Percentiles rank a stretch among this genome's conserved stretches.
These are phyloP conservation scores for Astraeus odoratus DNA, from an alignment of 768 basidiomycete species.

Conservation along the genomic window DNA sequence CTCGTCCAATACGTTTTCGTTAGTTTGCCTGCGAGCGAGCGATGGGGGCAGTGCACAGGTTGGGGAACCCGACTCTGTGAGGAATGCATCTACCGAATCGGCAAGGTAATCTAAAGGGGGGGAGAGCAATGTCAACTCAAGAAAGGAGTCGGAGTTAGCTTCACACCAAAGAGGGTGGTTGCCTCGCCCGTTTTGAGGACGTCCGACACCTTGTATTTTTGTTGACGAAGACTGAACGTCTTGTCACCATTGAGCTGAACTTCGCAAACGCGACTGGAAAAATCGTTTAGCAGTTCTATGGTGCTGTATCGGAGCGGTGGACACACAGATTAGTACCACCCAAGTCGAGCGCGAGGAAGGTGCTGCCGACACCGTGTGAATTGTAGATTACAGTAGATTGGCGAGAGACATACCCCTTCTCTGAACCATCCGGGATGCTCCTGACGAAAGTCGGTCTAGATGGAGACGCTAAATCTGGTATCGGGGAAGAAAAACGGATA, in stretches of 20 bases:
- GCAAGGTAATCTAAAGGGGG: conserved; percentile 82
- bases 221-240: conserved; percentile 84
- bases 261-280: conserved; percentile 83
- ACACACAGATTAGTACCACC: conserved; percentile 96
- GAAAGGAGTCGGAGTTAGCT: conserved; percentile 1
- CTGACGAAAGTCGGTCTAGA: conserved; percentile 88
- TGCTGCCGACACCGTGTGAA: conserved; percentile 39
- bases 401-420: conserved; percentile 65
- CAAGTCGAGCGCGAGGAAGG: conserved; percentile 92
- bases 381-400: neutral
- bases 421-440: conserved; percentile 90
- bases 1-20: conserved; percentile 9
- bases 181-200: conserved; percentile 91
- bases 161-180: conserved; percentile 72
- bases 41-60: conserved; percentile 20
- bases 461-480: neutral
- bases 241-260: conserved; percentile 86
- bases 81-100: conserved; percentile 91
- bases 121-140: conserved; percentile 8
- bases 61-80: conserved; percentile 47
- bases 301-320: neutral
- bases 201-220: conserved; percentile 96
- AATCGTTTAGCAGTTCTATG: neutral
- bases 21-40: conserved; percentile 11
- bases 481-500: neutral